These are phyloP conservation scores for Hymenochaete sp. DNA, from an alignment of 1,284 basidiomycete species.

Conservation along the genomic window DNA sequence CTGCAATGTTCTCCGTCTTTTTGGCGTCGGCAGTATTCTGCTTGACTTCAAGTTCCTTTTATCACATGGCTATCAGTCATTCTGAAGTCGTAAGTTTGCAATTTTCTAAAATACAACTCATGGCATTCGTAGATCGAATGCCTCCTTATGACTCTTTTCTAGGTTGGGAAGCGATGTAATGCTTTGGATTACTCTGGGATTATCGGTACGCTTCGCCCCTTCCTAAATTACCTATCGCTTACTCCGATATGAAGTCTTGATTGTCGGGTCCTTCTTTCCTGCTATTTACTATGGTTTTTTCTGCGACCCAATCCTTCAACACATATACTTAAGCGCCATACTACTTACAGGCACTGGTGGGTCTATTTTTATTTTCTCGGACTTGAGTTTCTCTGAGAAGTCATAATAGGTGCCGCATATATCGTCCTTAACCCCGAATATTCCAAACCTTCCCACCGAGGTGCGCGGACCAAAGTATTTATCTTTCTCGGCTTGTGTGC, in stretches of 20 bases:
- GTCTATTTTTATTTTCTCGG: slow-evolving; percentile 22
- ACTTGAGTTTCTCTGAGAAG: background rate
- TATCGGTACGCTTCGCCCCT: slow-evolving; percentile 32
- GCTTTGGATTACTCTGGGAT: slow-evolving; percentile 70
- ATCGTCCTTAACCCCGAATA: slow-evolving; percentile 78
- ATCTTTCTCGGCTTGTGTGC: slow-evolving; percentile 72
- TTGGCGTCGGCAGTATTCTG: slow-evolving; percentile 69
- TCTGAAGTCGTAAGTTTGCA: slow-evolving; percentile 45
- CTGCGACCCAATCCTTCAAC: slow-evolving; percentile 47
- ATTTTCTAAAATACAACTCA: background rate
- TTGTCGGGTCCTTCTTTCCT: slow-evolving; percentile 77
- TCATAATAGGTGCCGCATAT: slow-evolving; percentile 50
- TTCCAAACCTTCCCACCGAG: slow-evolving; percentile 65
- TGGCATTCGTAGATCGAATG: background rate
- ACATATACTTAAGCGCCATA: slow-evolving; percentile 47
- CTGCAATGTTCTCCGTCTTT: slow-evolving; percentile 58
- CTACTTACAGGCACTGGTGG: slow-evolving; percentile 52
- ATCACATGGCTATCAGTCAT: slow-evolving; percentile 72
- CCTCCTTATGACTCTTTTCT: slow-evolving; percentile 10
- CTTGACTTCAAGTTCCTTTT: slow-evolving; percentile 66
- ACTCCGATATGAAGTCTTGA: slow-evolving; percentile 36
- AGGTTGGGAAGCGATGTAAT: slow-evolving; percentile 47
- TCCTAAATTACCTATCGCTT: slow-evolving; percentile 8
- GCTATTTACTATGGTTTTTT: slow-evolving; percentile 67
- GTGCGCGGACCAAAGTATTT: slow-evolving; percentile 75